phyloP scores from a whole-genome alignment of 2,329 filamentous ascomycete species.

The Calonectria pseudoreteaudii region DNA sequence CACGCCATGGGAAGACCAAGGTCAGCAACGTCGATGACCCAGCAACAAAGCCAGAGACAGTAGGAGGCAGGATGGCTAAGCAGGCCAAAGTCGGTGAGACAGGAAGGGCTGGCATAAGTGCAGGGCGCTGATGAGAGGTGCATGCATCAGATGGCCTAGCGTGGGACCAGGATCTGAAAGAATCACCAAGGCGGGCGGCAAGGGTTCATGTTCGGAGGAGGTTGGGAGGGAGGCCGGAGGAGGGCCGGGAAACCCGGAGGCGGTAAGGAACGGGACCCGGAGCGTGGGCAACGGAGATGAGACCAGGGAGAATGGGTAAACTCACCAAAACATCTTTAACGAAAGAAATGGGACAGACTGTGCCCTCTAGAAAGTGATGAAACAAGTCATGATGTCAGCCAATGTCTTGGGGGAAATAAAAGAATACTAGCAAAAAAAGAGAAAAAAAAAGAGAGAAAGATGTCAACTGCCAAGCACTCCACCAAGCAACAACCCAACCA shows the following conservation, averaged over 20 bases:
- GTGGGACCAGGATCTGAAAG: constrained; percentile 21
- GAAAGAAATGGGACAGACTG: constrained; percentile 85
- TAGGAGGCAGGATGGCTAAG: constrained; percentile 20
- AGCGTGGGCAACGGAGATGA: constrained; percentile 28
- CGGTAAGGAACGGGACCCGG: constrained; percentile 30
- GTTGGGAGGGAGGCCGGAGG: constrained; percentile 37
- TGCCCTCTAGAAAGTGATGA: constrained; percentile 71
- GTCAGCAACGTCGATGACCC: constrained; percentile 30
- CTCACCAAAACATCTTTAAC: constrained; percentile 86
- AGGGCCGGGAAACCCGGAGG: constrained; percentile 36
- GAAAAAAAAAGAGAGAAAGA: neutral
- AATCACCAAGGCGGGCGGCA: constrained; percentile 31
- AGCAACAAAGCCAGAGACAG: constrained; percentile 23
- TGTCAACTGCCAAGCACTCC: neutral
- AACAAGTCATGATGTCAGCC: constrained; percentile 15
- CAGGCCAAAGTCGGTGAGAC: constrained; percentile 42
- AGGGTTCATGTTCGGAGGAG: constrained; percentile 34
- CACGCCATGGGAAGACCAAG: constrained; percentile 20
- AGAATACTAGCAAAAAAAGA: constrained; percentile 1
- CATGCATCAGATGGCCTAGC: constrained; percentile 33
- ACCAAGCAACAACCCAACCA: neutral
- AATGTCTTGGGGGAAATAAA: neutral
- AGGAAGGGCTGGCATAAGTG: constrained; percentile 17
- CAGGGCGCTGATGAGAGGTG: constrained; percentile 26
- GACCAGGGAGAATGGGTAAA: constrained; percentile 40